Percentiles rank a stretch among this genome's conserved stretches.
Conservation (phyloP, 495 filamentous ascomycete species). For the Xylaria scruposa region DNA sequence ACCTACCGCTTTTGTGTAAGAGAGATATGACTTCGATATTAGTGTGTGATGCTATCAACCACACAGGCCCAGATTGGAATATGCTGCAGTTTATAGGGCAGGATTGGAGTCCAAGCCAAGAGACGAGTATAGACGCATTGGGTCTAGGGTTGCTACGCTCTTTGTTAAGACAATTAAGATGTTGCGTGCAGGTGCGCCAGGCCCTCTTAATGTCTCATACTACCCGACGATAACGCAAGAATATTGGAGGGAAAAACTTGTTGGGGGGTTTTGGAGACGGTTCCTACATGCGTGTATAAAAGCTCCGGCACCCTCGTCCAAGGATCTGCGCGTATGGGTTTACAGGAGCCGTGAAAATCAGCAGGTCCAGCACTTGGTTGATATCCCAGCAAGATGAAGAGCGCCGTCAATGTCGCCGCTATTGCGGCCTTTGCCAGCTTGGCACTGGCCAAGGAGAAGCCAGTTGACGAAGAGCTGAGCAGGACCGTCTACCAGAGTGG, state of each 20-base stretch:
- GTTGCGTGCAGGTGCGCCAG: not conserved
- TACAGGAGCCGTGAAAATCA: conserved; percentile 17
- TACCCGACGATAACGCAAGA: not conserved
- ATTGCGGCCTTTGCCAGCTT: conserved; percentile 42
- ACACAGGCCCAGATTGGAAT: conserved; percentile 13
- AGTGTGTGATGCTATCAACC: conserved; percentile 16
- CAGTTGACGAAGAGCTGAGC: conserved; percentile 40
- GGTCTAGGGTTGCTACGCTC: conserved; percentile 8
- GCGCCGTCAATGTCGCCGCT: conserved; percentile 40
- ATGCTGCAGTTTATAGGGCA: not conserved
- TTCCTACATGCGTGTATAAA: conserved; percentile 23
- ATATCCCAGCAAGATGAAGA: conserved; percentile 36
- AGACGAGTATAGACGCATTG: conserved; percentile 5
- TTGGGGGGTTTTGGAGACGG: conserved; percentile 5
- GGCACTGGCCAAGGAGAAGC: conserved; percentile 44
- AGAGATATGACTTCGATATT: conserved; percentile 21
- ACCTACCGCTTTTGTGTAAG: conserved; percentile 25
- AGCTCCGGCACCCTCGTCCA: not conserved
- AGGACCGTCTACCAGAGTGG: conserved; percentile 53
- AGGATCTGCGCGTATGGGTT: not conserved
- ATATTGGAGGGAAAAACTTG: not conserved
- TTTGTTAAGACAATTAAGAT: not conserved
- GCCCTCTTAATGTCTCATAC: not conserved
- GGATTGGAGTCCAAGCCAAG: conserved; percentile 15
- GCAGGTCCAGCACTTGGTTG: conserved; percentile 25